A percentile compares a stretch with the other conserved stretches of the same genome.
phyloP scores from a whole-genome alignment of 78 protist genomes.

The Dictyostelium citrinum region DNA sequence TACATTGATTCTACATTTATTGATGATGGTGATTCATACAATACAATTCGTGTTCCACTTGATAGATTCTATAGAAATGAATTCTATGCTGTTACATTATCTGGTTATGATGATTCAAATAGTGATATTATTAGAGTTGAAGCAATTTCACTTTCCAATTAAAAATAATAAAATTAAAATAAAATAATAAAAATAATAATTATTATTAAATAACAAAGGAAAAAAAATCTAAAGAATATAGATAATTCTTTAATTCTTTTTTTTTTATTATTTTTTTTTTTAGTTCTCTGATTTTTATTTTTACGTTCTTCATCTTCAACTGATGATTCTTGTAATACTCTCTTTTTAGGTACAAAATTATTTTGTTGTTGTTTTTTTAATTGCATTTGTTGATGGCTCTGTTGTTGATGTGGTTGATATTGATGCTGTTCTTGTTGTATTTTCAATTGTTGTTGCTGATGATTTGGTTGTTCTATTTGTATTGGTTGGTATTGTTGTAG shows the following conservation, averaged over 20 bases:
- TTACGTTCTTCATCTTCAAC: no score
- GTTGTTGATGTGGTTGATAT: not conserved
- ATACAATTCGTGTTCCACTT: not conserved
- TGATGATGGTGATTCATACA: not conserved
- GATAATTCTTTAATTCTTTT: no score
- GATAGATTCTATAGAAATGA: not conserved
- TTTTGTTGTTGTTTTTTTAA: not conserved
- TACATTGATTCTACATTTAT: not conserved
- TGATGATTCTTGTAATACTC: not conserved
- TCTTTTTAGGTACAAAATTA: not conserved
- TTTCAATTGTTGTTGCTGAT: no score
- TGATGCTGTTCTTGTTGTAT: not conserved
- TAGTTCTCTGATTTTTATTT: not conserved
- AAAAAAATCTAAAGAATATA: no score
- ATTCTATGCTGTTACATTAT: not conserved
- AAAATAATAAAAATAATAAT: not conserved
- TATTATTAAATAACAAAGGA: no score
- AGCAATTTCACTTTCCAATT: not conserved
- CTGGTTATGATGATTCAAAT: slow-evolving; percentile 13
- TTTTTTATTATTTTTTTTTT: not conserved
- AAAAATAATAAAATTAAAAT: not conserved
- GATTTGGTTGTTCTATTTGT: not conserved
- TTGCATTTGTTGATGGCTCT: not conserved
- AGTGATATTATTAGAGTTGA: not conserved
- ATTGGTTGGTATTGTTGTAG: not conserved